Base-by-base conservation (phyloP, 2,329 filamentous ascomycete species). In the Epicoccum nigrum region DNA sequence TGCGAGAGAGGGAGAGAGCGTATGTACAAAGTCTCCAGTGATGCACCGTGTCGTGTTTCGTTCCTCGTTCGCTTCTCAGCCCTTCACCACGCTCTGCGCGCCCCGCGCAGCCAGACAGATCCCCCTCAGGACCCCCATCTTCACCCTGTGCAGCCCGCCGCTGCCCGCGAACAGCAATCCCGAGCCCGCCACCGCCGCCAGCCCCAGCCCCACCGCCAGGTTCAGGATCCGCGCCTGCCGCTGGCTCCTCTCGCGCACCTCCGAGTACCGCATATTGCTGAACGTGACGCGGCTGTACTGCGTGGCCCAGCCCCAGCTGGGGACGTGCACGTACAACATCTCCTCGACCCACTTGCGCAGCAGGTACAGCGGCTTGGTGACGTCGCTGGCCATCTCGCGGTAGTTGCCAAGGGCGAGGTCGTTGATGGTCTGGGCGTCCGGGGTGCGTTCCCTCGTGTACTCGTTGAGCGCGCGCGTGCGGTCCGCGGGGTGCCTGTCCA, bases 241-340 rank as follows among this genome's bases (percentile, higher is more conserved):
- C 47, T 87, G 82, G 49, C 88, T 90, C 59, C 82, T 83, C 31
- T 76, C 78, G 27, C 91, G 82, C 3, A 97, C 89, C 54, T 95
- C 87, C 0, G 89, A 90, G 73, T 99, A 99, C 16, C 89, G 79
- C 75, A 96, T 88, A 65, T 96, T 97, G 52, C 90, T 90, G 71
- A 99, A 99, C 61, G 92, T 96, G 7, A 99, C 87, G 16, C 93
- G 83, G 1, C 89, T 86, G 70, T 99, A 99, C 75, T 96, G 91
- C 2, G 94, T 99, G 68, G 88, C 86, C 86, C 93, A 97, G 0
- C 93, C 94, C 11, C 92, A 74, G 20, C 81, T 77, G 0, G 94
- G 94, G 2, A 95, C 67, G 63, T 88, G 86, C 12, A 88, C 82
- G 44, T 88, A 90, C 44, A 97, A 77, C 27, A 82, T 84, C 76